phyloP scores from a whole-genome alignment of 2,329 filamentous ascomycete species.

The Colletotrichum sansevieriae region DNA sequence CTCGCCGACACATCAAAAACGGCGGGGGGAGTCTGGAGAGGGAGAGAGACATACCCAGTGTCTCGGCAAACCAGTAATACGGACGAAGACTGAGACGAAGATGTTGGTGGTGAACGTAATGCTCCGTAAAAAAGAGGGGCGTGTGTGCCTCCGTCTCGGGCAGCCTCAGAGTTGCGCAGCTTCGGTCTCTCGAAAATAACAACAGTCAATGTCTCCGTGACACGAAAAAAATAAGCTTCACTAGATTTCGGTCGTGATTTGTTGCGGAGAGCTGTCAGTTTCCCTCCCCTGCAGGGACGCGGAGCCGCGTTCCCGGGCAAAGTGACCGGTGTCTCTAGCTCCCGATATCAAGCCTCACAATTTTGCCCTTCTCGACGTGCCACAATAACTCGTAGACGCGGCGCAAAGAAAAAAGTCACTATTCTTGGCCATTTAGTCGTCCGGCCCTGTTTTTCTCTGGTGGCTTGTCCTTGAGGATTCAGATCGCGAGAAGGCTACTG shows the following conservation, averaged over 20 bases:
- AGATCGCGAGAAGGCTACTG: not conserved
- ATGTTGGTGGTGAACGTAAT: constrained; percentile 3
- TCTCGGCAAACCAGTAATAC: not conserved
- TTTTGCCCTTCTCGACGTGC: not conserved
- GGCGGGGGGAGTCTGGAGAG: not conserved
- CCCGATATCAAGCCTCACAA: not conserved
- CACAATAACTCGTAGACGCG: not conserved
- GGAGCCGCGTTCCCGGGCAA: constrained; percentile 8
- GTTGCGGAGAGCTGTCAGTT: constrained; percentile 13
- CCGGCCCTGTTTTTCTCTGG: not conserved
- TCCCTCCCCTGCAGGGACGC: not conserved
- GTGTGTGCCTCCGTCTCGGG: constrained; percentile 1
- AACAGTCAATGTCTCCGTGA: not conserved
- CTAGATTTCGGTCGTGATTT: not conserved
- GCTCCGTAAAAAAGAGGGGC: not conserved
- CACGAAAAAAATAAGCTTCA: constrained; percentile 14
- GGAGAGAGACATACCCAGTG: not conserved
- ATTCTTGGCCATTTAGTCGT: no score
- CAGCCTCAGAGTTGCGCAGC: not conserved
- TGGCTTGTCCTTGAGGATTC: not conserved
- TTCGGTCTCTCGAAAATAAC: not conserved
- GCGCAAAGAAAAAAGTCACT: not conserved
- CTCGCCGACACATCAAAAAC: not conserved
- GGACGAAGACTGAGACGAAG: not conserved
- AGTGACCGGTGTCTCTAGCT: constrained; percentile 4